Conservation (phyloP, 2,329 filamentous ascomycete genomes). For the Claviceps fusiformis region DNA sequence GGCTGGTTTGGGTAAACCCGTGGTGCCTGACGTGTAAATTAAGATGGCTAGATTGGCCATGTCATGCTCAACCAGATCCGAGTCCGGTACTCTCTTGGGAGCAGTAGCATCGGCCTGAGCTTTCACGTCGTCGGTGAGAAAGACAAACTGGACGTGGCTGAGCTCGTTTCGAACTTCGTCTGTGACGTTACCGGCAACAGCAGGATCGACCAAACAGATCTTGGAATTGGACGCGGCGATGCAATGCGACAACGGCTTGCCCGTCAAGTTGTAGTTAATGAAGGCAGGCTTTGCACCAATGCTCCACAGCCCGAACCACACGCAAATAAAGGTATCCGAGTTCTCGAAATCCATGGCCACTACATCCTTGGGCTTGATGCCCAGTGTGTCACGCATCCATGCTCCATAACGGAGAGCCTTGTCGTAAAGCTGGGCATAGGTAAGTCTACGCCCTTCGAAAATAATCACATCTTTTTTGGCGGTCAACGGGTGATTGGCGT, state of each 20-base stretch:
- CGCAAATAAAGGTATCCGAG: slow-evolving; percentile 60
- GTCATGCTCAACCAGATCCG: slow-evolving; percentile 35
- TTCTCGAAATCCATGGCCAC: slow-evolving; percentile 76
- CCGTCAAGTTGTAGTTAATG: slow-evolving; percentile 74
- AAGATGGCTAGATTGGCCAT: slow-evolving; percentile 51
- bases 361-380: slow-evolving; percentile 56
- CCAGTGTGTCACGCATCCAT: slow-evolving; percentile 54
- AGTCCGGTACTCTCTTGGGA: slow-evolving; percentile 44
- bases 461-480: slow-evolving; percentile 48
- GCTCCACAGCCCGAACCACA: slow-evolving; percentile 68
- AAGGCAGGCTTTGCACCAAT: slow-evolving; percentile 74
- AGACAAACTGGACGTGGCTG: slow-evolving; percentile 40
- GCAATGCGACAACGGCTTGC: slow-evolving; percentile 60
- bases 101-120: slow-evolving; percentile 36
- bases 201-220: slow-evolving; percentile 55
- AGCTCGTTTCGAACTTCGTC: slow-evolving; percentile 42
- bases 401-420: slow-evolving; percentile 56
- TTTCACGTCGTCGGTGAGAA: slow-evolving; percentile 47
- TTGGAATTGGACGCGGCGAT: slow-evolving; percentile 52
- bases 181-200: slow-evolving; percentile 39
- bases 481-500: slow-evolving; percentile 38
- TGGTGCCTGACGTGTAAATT: slow-evolving; percentile 79
- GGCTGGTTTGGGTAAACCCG: slow-evolving; percentile 68
- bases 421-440: slow-evolving; percentile 65
- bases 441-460: slow-evolving; percentile 56